Conservation (phyloP, 2,329 filamentous ascomycete species). For the Penicillium sp. region DNA sequence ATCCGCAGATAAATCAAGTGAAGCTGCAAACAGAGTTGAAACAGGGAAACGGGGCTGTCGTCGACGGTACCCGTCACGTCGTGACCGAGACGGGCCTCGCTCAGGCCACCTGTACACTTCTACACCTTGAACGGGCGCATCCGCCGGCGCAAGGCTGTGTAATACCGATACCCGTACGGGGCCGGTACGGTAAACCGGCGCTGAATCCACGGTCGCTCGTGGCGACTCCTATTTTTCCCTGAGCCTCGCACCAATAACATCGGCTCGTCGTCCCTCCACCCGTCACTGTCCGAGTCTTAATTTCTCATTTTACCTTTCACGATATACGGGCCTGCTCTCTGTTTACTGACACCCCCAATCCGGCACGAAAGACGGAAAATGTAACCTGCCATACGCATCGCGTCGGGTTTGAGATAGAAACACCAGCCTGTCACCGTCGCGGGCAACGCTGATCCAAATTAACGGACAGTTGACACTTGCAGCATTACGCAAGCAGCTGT, state of each 20-base stretch:
- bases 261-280: constrained; percentile 2
- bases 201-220: constrained; percentile 1
- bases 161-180: background rate
- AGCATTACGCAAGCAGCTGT: constrained; percentile 40
- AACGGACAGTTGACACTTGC: constrained; percentile 19
- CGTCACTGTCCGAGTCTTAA: background rate
- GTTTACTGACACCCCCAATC: background rate
- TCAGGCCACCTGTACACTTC: constrained; percentile 9
- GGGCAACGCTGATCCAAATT: constrained; percentile 35
- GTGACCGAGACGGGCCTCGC: background rate
- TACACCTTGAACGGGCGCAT: background rate
- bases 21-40: constrained; percentile 15
- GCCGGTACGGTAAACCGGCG: background rate
- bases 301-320: constrained; percentile 2
- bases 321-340: too few relatives aligned
- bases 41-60: background rate
- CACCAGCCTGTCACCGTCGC: constrained; percentile 11
- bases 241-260: constrained; percentile 7
- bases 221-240: constrained; percentile 7
- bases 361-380: background rate
- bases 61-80: background rate
- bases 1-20: constrained; percentile 1
- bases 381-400: constrained; percentile 1
- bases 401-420: constrained; percentile 16
- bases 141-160: background rate